These are phyloP conservation scores for Pseudogymnoascus sp. DNA, from an alignment of 2,329 filamentous ascomycete genomes.

Conservation along the genomic window DNA sequence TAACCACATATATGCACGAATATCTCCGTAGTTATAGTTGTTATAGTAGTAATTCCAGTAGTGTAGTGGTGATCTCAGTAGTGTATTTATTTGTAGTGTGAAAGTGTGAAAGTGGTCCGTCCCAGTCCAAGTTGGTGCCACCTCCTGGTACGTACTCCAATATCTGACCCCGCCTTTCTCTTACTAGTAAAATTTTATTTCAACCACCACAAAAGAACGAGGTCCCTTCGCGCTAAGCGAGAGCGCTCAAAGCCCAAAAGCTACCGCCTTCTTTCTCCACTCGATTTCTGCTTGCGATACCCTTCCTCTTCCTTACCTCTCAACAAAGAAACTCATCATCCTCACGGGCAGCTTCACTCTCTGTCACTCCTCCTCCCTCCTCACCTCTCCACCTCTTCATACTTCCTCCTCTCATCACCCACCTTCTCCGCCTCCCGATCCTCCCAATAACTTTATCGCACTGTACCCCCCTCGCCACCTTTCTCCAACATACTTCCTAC, in stretches of 20 bases:
- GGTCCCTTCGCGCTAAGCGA: constrained; percentile 11
- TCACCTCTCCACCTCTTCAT: constrained; percentile 14
- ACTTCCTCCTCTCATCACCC: constrained; percentile 17
- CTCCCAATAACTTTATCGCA: constrained; percentile 16
- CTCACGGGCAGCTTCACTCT: constrained; percentile 20
- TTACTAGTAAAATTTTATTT: constrained; percentile 11
- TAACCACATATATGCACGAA: background rate
- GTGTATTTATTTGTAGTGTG: background rate
- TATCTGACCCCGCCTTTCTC: constrained; percentile 8
- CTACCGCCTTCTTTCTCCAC: constrained; percentile 15
- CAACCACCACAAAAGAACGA: constrained; percentile 9
- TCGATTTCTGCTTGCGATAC: constrained; percentile 20
- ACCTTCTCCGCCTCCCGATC: constrained; percentile 13
- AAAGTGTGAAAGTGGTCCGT: background rate
- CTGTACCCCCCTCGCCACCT: constrained; percentile 18
- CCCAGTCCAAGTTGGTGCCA: background rate
- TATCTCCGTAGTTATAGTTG: background rate
- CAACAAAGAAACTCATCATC: constrained; percentile 18
- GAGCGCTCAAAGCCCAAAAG: constrained; percentile 10
- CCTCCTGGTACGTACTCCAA: constrained; percentile 7
- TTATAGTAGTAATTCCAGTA: background rate
- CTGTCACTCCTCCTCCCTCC: constrained; percentile 16
- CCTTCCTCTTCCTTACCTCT: constrained; percentile 17
- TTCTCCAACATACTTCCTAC: constrained; percentile 11
- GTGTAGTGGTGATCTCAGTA: background rate